Evolutionary conservation across 169 alveolate species (phyloP).

Genomic region (Theileria luwenshuni): DNA sequence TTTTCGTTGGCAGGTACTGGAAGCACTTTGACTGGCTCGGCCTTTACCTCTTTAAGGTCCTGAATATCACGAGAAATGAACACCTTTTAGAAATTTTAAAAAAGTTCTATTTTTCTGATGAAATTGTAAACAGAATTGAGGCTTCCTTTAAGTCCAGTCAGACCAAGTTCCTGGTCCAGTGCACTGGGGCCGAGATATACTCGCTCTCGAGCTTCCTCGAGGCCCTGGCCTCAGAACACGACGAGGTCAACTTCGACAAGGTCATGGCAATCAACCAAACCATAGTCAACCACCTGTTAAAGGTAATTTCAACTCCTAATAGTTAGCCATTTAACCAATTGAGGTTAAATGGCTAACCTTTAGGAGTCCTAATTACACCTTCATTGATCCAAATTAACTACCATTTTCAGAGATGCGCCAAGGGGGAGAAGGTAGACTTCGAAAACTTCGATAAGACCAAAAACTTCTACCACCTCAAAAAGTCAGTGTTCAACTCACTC

Average conservation of each 20-base stretch:
- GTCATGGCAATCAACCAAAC: not conserved
- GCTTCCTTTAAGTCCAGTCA: constrained; percentile 7
- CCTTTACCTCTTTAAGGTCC: constrained; percentile 42
- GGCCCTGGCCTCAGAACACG: constrained; percentile 5
- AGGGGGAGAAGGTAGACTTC: not conserved
- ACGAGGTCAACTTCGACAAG: not conserved
- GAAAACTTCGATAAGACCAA: constrained; percentile 10
- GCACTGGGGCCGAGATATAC: constrained; percentile 19
- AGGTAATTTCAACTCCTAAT: not conserved
- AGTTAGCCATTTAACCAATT: not conserved
- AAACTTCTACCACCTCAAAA: not conserved
- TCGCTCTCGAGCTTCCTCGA: constrained; percentile 6
- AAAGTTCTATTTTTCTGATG: constrained; percentile 34
- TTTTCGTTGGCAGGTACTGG: constrained; percentile 43
- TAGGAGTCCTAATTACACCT: no score
- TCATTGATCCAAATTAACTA: no score
- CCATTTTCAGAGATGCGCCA: constrained; percentile 7
- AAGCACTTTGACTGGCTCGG: constrained; percentile 57
- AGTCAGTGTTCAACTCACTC: not conserved
- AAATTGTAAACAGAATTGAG: constrained; percentile 26
- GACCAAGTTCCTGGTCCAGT: not conserved
- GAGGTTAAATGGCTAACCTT: not conserved
- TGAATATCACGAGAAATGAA: constrained; percentile 34
- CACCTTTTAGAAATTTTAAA: constrained; percentile 29
- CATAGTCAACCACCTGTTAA: constrained; percentile 9